phyloP scores from a whole-genome alignment of 306 rosid genomes.

The Acacia crassicarpa region DNA sequence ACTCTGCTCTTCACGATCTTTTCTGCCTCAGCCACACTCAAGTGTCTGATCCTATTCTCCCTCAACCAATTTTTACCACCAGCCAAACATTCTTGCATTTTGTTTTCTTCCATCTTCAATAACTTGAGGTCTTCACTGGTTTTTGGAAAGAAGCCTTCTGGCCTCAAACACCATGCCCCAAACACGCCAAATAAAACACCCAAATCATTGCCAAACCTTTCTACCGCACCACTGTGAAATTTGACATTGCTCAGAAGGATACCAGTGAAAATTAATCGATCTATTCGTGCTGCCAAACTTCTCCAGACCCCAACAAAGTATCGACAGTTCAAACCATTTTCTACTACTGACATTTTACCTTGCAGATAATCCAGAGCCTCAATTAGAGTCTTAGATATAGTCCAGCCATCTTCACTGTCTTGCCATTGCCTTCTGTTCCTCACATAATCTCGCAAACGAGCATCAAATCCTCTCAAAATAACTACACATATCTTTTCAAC shows the following conservation, averaged over 20 bases:
- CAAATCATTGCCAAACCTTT: constrained; percentile 67
- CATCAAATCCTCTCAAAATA: constrained; percentile 86
- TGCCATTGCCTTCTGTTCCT: constrained; percentile 92
- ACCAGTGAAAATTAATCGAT: constrained; percentile 56
- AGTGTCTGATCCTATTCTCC: too few relatives aligned
- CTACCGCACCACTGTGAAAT: constrained; percentile 65
- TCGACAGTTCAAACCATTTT: constrained; percentile 59
- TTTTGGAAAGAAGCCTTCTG: constrained; percentile 85
- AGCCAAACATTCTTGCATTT: too few relatives aligned
- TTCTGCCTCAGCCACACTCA: too few relatives aligned
- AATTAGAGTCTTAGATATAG: constrained; percentile 67
- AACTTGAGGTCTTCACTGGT: constrained; percentile 69
- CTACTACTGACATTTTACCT: constrained; percentile 58
- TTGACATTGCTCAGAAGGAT: constrained; percentile 62
- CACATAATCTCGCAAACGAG: constrained; percentile 67
- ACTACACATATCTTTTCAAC: constrained; percentile 71
- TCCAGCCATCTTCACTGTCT: constrained; percentile 74
- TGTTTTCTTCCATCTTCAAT: constrained; percentile 62
- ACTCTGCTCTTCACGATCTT: too few relatives aligned
- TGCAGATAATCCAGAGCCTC: constrained; percentile 78
- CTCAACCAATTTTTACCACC: too few relatives aligned
- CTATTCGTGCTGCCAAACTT: constrained; percentile 78
- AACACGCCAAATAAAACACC: constrained; percentile 83
- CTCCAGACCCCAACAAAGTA: constrained; percentile 88
- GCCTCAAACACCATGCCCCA: constrained; percentile 82